Conservation (phyloP, 352 stramenopile genomes). For the Phytophthora ramorum region DNA sequence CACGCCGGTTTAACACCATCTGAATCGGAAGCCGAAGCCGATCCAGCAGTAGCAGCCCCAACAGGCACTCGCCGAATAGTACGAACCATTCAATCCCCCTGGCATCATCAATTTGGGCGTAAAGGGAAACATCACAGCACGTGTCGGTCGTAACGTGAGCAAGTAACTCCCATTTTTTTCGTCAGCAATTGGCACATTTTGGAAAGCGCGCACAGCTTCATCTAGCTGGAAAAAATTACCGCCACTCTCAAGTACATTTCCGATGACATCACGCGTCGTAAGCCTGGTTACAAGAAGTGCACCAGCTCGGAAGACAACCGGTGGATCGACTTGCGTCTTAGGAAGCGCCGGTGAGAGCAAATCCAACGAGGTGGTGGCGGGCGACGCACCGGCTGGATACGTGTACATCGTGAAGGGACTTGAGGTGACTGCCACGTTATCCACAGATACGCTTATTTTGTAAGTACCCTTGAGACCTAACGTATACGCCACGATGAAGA, state of each 20-base stretch:
- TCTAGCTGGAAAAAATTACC: constrained; percentile 59
- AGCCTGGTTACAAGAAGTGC: constrained; percentile 42
- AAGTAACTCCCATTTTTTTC: constrained; percentile 52
- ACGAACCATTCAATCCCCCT: constrained; percentile 65
- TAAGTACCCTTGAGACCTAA: constrained; percentile 54
- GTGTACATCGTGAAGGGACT: constrained; percentile 72
- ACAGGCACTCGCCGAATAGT: constrained; percentile 43
- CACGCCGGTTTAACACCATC: constrained; percentile 32
- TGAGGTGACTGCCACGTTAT: constrained; percentile 43
- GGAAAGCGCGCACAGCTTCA: constrained; percentile 26
- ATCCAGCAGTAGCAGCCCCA: constrained; percentile 22
- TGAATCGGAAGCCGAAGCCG: constrained; percentile 23
- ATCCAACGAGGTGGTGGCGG: constrained; percentile 58
- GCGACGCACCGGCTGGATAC: constrained; percentile 50
- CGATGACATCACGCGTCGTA: constrained; percentile 52
- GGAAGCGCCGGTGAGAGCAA: constrained; percentile 41
- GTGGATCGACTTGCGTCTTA: constrained; percentile 12
- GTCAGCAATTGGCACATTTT: constrained; percentile 35
- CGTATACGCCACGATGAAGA: constrained; percentile 54
- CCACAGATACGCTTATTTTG: constrained; percentile 51
- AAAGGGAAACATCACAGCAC: constrained; percentile 41
- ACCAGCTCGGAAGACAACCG: constrained; percentile 47
- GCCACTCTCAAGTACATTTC: constrained; percentile 61
- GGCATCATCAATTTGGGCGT: constrained; percentile 54
- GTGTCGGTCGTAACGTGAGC: constrained; percentile 36